Evolutionary conservation across 768 basidiomycete genomes (phyloP).

Genomic region (Lentinula detonsa): DNA sequence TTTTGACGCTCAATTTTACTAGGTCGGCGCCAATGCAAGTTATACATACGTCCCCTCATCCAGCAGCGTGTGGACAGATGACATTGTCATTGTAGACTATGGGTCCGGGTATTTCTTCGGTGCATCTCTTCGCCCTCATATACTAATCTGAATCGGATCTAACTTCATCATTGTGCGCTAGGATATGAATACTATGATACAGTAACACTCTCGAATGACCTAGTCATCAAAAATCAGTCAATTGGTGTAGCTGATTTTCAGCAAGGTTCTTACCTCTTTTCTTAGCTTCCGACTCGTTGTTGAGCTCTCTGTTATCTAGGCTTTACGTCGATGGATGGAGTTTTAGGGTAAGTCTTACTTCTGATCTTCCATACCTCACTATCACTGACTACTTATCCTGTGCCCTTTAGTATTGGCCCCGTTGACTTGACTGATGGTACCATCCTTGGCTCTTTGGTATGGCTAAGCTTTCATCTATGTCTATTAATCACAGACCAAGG

Average conservation of each 20-base stretch:
- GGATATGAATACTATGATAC: constrained; percentile 45
- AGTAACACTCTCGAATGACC: constrained; percentile 43
- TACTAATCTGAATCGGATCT: neutral
- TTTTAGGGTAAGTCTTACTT: constrained; percentile 43
- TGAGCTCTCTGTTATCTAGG: constrained; percentile 18
- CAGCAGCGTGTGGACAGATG: neutral
- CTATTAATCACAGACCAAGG: neutral
- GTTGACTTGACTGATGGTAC: constrained; percentile 42
- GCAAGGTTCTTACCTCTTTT: neutral
- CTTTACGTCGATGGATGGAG: constrained; percentile 52
- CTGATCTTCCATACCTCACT: neutral
- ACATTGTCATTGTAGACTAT: constrained; percentile 42
- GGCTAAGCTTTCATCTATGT: neutral
- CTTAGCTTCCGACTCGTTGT: neutral
- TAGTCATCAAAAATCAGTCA: constrained; percentile 49
- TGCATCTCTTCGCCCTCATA: constrained; percentile 10
- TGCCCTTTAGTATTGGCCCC: constrained; percentile 40
- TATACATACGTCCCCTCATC: neutral
- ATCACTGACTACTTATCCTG: neutral
- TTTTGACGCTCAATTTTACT: neutral
- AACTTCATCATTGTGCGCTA: constrained; percentile 8
- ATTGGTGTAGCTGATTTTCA: constrained; percentile 55
- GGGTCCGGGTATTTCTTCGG: constrained; percentile 62
- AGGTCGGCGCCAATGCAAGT: neutral
- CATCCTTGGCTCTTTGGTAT: constrained; percentile 12